A percentile compares a stretch with the other conserved stretches of the same genome.
Conservation (phyloP, 1,284 basidiomycete genomes). For the Afroboletus lepidellus region DNA sequence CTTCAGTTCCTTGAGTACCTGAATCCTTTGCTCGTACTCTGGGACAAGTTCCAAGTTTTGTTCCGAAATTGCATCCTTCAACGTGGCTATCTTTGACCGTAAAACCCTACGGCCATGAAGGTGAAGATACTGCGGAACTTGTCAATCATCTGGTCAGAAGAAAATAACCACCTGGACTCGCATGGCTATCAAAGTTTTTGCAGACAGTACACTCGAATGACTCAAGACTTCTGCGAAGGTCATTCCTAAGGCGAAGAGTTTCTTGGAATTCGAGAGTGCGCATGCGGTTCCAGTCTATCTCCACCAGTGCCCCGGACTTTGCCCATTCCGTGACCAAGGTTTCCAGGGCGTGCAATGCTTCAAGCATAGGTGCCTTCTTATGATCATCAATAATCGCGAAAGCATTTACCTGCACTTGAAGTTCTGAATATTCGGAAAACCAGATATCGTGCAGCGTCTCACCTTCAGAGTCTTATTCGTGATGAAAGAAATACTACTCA, state of each 20-base stretch:
- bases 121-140: conserved; percentile 60
- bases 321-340: conserved; percentile 57
- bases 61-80: conserved; percentile 86
- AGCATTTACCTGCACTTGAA: conserved; percentile 59
- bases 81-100: conserved; percentile 66
- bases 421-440: conserved; percentile 3
- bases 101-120: conserved; percentile 78
- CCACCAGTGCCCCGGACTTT: conserved; percentile 50
- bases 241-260: conserved; percentile 60
- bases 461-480: conserved; percentile 76
- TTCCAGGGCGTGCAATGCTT: conserved; percentile 49
- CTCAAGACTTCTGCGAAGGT: conserved; percentile 43
- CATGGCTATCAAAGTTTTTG: conserved; percentile 54
- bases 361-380: conserved; percentile 61
- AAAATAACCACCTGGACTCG: conserved; percentile 12
- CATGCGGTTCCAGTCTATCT: conserved; percentile 84
- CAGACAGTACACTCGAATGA: conserved; percentile 57
- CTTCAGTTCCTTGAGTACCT: conserved; percentile 87
- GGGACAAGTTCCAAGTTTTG: conserved; percentile 97
- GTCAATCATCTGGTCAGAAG: conserved; percentile 7
- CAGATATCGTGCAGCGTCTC: conserved; percentile 10
- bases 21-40: conserved; percentile 93
- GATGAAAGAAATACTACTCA: conserved; percentile 78
- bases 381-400: conserved; percentile 66
- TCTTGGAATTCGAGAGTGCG: conserved; percentile 94